These are phyloP conservation scores for Boletus rex-veris DNA, from an alignment of 768 basidiomycete genomes.

Conservation along the genomic window DNA sequence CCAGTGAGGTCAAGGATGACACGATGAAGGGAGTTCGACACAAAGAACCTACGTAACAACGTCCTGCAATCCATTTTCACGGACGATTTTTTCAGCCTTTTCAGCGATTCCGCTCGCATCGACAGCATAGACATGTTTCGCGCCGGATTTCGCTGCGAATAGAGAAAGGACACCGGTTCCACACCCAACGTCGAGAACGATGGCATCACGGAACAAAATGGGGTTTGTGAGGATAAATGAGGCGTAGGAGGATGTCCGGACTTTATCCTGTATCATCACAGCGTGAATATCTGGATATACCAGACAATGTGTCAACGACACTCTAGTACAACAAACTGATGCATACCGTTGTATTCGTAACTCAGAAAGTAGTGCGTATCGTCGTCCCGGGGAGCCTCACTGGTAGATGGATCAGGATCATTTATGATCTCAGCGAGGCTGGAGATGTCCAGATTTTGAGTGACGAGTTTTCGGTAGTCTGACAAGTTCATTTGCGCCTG, in stretches of 20 bases:
- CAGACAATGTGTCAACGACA: too few species aligned
- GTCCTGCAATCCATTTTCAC: slow-evolving; percentile 66
- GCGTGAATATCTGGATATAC: slow-evolving; percentile 77
- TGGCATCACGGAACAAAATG: slow-evolving; percentile 72
- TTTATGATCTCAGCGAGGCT: slow-evolving; percentile 42
- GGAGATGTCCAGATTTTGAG: slow-evolving; percentile 48
- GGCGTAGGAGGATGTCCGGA: slow-evolving; percentile 90
- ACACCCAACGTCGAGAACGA: slow-evolving; percentile 94
- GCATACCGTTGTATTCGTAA: slow-evolving; percentile 80
- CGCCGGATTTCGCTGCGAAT: slow-evolving; percentile 86
- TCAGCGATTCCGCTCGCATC: slow-evolving; percentile 84
- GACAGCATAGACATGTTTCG: slow-evolving; percentile 85
- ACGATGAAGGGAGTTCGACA: neutral
- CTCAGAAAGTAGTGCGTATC: slow-evolving; percentile 93
- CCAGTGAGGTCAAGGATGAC: slow-evolving; percentile 6
- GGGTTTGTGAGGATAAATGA: slow-evolving; percentile 86
- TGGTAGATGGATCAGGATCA: slow-evolving; percentile 29
- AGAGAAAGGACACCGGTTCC: slow-evolving; percentile 92
- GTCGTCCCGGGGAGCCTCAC: slow-evolving; percentile 56
- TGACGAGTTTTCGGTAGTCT: slow-evolving; percentile 60
- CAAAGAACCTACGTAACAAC: slow-evolving; percentile 55
- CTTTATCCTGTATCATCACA: slow-evolving; percentile 94
- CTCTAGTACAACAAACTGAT: neutral
- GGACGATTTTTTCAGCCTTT: slow-evolving; percentile 75
- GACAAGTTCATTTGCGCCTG: slow-evolving; percentile 55